Conservation (phyloP, 1,284 basidiomycete species). For the Cerioporus squamosus region DNA sequence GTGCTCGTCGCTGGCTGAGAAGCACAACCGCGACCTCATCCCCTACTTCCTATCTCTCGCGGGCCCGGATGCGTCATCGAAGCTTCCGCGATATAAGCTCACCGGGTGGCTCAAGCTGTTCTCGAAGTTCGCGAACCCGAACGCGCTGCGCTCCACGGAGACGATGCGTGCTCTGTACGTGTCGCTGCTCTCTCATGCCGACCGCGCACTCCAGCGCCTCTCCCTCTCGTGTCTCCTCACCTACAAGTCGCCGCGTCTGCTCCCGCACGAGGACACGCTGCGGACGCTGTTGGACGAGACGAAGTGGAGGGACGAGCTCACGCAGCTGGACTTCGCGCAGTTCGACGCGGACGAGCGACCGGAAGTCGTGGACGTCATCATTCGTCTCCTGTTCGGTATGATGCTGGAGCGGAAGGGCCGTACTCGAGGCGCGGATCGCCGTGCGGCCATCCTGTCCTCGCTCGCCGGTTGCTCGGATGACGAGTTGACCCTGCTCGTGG, state of each 20-base stretch:
- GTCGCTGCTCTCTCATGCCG: constrained; percentile 85
- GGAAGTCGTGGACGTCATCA: constrained; percentile 76
- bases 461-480: constrained; percentile 73
- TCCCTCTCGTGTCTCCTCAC: constrained; percentile 85
- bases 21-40: constrained; percentile 82
- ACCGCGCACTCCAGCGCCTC: constrained; percentile 77
- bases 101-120: constrained; percentile 85
- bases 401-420: constrained; percentile 86
- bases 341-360: constrained; percentile 68
- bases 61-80: constrained; percentile 43
- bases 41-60: constrained; percentile 76
- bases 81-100: constrained; percentile 61
- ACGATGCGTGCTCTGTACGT: constrained; percentile 74
- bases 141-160: constrained; percentile 77
- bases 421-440: constrained; percentile 72
- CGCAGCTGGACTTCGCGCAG: constrained; percentile 68
- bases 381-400: constrained; percentile 87
- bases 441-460: constrained; percentile 78
- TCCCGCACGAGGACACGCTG: constrained; percentile 72
- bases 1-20: constrained; percentile 76
- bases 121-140: constrained; percentile 90
- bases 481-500: constrained; percentile 82
- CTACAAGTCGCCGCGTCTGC: constrained; percentile 78
- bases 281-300: constrained; percentile 82
- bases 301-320: constrained; percentile 88